Percentiles rank a stretch among this genome's conserved stretches.
These are phyloP conservation scores for Melanogaster broomeanus DNA, from an alignment of 768 basidiomycete genomes.

Conservation along the genomic window DNA sequence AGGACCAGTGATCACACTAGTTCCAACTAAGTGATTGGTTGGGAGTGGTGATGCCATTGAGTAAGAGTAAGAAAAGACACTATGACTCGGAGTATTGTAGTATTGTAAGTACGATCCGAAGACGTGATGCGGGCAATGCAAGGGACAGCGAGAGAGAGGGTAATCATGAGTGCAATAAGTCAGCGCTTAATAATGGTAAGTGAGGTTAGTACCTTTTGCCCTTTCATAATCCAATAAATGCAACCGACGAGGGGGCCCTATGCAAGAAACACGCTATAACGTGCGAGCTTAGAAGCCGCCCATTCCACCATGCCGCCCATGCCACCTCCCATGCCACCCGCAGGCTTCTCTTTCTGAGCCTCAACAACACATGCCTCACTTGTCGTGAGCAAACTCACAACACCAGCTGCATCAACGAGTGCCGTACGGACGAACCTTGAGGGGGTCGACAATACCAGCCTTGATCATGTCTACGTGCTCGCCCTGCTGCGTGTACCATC, in stretches of 20 bases:
- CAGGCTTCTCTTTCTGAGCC: slow-evolving; percentile 76
- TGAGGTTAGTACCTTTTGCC: slow-evolving; percentile 11
- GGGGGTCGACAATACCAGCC: slow-evolving; percentile 91
- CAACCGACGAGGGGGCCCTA: neutral
- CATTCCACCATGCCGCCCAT: slow-evolving; percentile 63
- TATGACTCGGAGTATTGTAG: slow-evolving; percentile 8
- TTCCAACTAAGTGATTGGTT: too few species aligned
- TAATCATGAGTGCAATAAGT: slow-evolving; percentile 14
- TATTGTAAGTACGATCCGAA: slow-evolving; percentile 14
- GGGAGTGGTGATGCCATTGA: slow-evolving; percentile 28
- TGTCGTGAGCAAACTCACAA: slow-evolving; percentile 91
- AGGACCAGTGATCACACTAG: too few species aligned
- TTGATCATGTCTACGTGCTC: slow-evolving; percentile 96
- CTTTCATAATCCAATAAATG: neutral
- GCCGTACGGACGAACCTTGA: slow-evolving; percentile 96
- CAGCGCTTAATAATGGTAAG: slow-evolving; percentile 13
- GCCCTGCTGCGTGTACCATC: slow-evolving; percentile 92
- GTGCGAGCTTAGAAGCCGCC: slow-evolving; percentile 42
- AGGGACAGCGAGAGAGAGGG: slow-evolving; percentile 1
- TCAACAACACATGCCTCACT: slow-evolving; percentile 93
- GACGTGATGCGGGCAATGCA: slow-evolving; percentile 11
- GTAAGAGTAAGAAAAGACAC: slow-evolving; percentile 1
- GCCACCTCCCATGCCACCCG: slow-evolving; percentile 44
- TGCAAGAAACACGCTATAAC: neutral
- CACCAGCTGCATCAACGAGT: slow-evolving; percentile 88